Evolutionary conservation across 2,329 filamentous ascomycete genomes (phyloP).

Genomic region (Xylaria sp.): DNA sequence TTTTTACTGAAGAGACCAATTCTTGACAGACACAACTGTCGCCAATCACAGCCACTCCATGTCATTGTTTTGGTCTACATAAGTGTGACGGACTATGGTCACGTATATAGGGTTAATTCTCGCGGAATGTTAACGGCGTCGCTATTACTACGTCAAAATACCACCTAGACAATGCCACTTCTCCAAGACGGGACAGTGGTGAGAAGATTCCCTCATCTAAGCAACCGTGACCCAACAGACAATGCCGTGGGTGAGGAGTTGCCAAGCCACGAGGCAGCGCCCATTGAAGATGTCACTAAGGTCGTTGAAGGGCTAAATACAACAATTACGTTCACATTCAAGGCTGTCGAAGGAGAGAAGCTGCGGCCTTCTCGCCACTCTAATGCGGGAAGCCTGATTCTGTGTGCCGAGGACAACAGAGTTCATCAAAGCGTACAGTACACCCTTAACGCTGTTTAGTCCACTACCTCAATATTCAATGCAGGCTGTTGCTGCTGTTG

Average conservation of each 20-base stretch:
- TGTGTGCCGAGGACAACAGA: slow-evolving; percentile 11
- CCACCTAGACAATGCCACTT: slow-evolving; percentile 11
- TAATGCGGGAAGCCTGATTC: neutral
- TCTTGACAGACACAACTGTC: neutral
- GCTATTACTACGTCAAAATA: too few relatives aligned
- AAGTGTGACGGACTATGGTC: too few relatives aligned
- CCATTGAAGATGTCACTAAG: slow-evolving; percentile 16
- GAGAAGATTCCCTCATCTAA: neutral
- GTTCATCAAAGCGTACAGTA: slow-evolving; percentile 4
- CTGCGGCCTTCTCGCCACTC: neutral
- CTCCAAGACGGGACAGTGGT: slow-evolving; percentile 22
- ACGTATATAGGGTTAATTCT: too few relatives aligned
- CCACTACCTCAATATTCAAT: neutral
- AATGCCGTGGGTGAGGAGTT: neutral
- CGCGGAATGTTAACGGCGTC: too few relatives aligned
- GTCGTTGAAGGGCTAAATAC: slow-evolving; percentile 5
- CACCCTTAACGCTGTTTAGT: neutral
- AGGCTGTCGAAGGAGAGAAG: slow-evolving; percentile 16
- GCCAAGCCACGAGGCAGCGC: slow-evolving; percentile 4
- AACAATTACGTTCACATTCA: slow-evolving; percentile 25
- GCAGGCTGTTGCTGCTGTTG: neutral
- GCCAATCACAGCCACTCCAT: neutral
- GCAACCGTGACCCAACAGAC: neutral
- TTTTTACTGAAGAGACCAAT: neutral
- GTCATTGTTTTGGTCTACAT: neutral